phyloP scores from a whole-genome alignment of 208 protist species.

The Leptomonas pyrrhocoris region DNA sequence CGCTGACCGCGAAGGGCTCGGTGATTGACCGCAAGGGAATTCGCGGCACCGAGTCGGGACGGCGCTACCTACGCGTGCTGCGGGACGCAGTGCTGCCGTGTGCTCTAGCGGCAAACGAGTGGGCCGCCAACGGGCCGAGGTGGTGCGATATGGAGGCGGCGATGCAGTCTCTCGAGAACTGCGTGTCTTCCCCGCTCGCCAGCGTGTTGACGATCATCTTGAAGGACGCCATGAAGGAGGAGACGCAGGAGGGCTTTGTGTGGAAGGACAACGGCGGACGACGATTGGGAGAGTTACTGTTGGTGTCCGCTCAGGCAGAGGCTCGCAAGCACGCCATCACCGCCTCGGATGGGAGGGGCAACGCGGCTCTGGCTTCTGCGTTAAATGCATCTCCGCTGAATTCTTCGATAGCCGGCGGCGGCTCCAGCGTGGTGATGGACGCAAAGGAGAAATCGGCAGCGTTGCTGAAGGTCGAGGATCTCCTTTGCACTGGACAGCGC shows the following conservation, averaged over 20 bases:
- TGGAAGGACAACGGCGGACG: constrained; percentile 61
- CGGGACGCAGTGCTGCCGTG: constrained; percentile 26
- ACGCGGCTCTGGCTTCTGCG: background rate
- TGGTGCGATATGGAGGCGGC: constrained; percentile 21
- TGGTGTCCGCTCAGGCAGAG: constrained; percentile 19
- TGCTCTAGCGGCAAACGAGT: constrained; percentile 27
- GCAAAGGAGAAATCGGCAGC: constrained; percentile 26
- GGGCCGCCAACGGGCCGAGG: constrained; percentile 1
- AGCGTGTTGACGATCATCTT: constrained; percentile 49
- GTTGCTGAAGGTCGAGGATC: constrained; percentile 55
- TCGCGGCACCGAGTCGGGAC: constrained; percentile 36
- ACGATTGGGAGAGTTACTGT: constrained; percentile 49
- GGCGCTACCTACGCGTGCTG: constrained; percentile 31
- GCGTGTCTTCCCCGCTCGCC: constrained; percentile 28
- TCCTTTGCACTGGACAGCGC: constrained; percentile 64
- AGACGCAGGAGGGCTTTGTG: constrained; percentile 28
- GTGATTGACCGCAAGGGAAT: constrained; percentile 33
- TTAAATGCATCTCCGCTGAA: constrained; percentile 24
- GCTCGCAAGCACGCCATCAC: constrained; percentile 12
- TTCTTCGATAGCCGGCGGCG: background rate
- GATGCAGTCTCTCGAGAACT: constrained; percentile 20
- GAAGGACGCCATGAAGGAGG: constrained; percentile 43
- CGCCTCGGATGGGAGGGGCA: background rate
- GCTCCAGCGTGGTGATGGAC: background rate
- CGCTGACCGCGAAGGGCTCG: constrained; percentile 32